Percentiles rank a stretch among this genome's conserved stretches.
Conservation (phyloP, 305 asterid species). For the Galium porrigens region DNA sequence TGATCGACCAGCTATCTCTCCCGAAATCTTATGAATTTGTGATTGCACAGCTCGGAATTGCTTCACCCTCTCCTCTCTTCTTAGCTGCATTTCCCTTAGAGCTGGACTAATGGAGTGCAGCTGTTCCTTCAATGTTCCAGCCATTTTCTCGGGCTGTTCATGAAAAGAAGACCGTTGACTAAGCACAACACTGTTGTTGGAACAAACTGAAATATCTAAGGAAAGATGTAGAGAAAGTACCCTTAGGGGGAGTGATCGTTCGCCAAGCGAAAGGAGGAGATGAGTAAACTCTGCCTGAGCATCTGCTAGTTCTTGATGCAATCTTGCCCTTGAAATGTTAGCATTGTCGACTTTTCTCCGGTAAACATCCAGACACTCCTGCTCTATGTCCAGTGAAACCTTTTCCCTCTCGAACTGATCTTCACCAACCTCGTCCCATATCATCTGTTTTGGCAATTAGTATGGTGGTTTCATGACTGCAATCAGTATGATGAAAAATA, state of each 20-base stretch:
- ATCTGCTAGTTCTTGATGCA: slow-evolving; percentile 85
- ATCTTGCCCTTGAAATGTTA: slow-evolving; percentile 65
- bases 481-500: neutral
- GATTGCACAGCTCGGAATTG: slow-evolving; percentile 68
- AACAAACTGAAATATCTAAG: neutral
- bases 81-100: slow-evolving; percentile 67
- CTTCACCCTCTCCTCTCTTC: slow-evolving; percentile 68
- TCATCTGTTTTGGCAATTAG: slow-evolving; percentile 37
- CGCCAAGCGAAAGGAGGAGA: slow-evolving; percentile 79
- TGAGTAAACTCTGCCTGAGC: slow-evolving; percentile 88
- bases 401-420: slow-evolving; percentile 63
- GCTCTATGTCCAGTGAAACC: slow-evolving; percentile 62
- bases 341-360: slow-evolving; percentile 85
- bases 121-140: slow-evolving; percentile 75
- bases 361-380: slow-evolving; percentile 80
- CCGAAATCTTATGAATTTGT: slow-evolving; percentile 65
- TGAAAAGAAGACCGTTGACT: slow-evolving; percentile 13
- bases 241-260: slow-evolving; percentile 81
- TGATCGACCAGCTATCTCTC: slow-evolving; percentile 69
- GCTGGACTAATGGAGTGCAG: slow-evolving; percentile 72
- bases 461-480: too few species aligned
- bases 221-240: slow-evolving; percentile 25
- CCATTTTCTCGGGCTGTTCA: slow-evolving; percentile 83
- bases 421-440: slow-evolving; percentile 96
- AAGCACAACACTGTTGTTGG: neutral